Evolutionary conservation across 768 basidiomycete genomes (phyloP), one percentile per base, ranked within the genome.

Genomic region (Galerina marginata): DNA sequence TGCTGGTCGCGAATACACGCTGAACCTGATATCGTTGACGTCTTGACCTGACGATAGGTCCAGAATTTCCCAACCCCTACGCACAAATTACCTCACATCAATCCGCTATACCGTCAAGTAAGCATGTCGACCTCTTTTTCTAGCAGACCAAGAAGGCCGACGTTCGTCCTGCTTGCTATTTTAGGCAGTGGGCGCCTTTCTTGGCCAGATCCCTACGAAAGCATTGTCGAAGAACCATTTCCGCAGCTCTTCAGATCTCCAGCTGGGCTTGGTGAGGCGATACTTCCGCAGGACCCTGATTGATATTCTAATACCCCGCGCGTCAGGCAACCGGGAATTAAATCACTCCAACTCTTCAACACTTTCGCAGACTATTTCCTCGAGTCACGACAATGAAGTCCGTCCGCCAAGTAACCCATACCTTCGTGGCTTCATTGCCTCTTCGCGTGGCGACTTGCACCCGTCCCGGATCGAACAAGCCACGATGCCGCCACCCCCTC

Each of bases 181-280:
- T 46, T 47, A 61, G 62, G 38, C 29, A 23, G 42, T 20, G 54
- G 53, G 29, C 58, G 23, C 23, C 14, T 29, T 48, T 42, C 50
- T 23, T 55, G 57, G 53, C 56, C 46, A 25, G 44, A 55, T 52
- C 57, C 60, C 20, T 65, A 65, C 44, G 53, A 56, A 52, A 50
- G 16, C 16, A 51, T 55, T 29, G 48, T 47, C 37, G 55, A 57
- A 49, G 60, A 55, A 20, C 42, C 49, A 20, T 56, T 61, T 53
- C 43, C 57, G 4, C 56, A 54, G 36, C 38, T 43, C 12, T 47
- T 59, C 9, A 42, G 40, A 12, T 53, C 56, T 56, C 42, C 60
- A 6, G 36, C 42, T 6, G 59, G 56, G n/a, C 49, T 52, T 25
- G 60, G 64, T 65, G 49, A 50, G 56, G 37, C 29, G 29, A 43